Evolutionary conservation across 2,329 filamentous ascomycete species (phyloP), one percentile per base, ranked within the genome.

Genomic region (Aspergillus vadensis): DNA sequence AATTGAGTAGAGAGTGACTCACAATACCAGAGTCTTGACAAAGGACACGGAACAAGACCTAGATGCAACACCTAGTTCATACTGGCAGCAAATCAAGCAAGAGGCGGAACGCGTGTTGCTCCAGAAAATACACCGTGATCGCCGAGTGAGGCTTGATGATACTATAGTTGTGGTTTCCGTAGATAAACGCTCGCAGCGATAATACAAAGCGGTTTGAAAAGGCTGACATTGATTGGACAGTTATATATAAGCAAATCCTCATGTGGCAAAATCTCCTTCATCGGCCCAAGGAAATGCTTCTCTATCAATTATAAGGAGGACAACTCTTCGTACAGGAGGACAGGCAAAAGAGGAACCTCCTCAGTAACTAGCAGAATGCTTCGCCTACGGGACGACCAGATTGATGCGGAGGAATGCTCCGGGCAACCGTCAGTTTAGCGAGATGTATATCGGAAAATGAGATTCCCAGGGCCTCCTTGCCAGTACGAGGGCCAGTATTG

Each of bases 401-500:
- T 74, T 44, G 56, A 69, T 60, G 67, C 64, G 25, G 65, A 75
- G 63, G 44, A 69, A 30, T 57, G 30, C 17, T 65, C 63, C 36
- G 67, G 70, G 44, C 58, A 67, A 54, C 64, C 69, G 51, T 68
- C 69, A 21, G 55, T 68, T 62, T 76, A 65, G 70, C 54, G 60
- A n/a, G 60, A 71, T 41, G 68, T 76, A 7, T 77, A 77, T 60
- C 62, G 44, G 39, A 41, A 69, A 14, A 72, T 77, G 59, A 70
- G 66, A 25, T 77, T 69, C 54, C 67, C 68, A 54, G 65, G 70
- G 12, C 60, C 63, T 55, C 68, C 63, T 44, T 77, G 67, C 58
- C 48, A 69, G 47, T 62, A 65, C 47, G 44, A 59, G 49, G 67
- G 27, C 12, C 49, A 68, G 41, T 65, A 55, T 25, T 61, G 52